Evolutionary conservation across 208 protist species (phyloP), one percentile per base, ranked within the genome.

Genomic region (Acanthamoeba royreba): DNA sequence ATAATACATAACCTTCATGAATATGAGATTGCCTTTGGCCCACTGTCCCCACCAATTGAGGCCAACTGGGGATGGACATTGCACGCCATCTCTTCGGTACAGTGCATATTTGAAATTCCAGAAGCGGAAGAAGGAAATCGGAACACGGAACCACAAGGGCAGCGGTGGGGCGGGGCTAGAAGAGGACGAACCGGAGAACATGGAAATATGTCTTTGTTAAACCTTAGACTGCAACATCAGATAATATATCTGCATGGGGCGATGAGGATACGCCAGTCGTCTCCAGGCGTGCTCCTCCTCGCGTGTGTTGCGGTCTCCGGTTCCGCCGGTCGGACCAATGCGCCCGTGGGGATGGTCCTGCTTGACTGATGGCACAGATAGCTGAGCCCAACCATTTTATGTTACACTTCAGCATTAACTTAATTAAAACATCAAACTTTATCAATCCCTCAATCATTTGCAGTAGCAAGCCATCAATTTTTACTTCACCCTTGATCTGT

Each of bases 191-290:
- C 8, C 13, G 72, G 49, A 43, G 72, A 74, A 83, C 0, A 49
- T 1, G 72, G 17, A 52, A 83, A 83, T 35, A 52, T 83, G 72
- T 83, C 72, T 83, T 83, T 83, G 72, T 83, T 83, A 83, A 83
- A 83, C 72, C 72, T 83, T 83, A 83, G 72, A 83, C 72, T 83
- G 72, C 72, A 83, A 83, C 72, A 49, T 83, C 72, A 83, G 72
- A 35, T 52, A 52, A 83, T 83, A 83, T 83, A 52, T 35, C 72
- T 83, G 72, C 72, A 79, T 33, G 45, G 72, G 72, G 72, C 72
- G 11, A 52, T 83, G 72, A 83, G 0, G 72, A 83, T 15, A 83
- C 72, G 72, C 72, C 72, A 83, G 0, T 83, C 72, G 72, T 83
- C 72, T 83, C 72, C 72, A 83, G 72, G 35, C 42, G 35, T 49